Conservation (phyloP, 805 yeast species). For the Diddensiella transvaalensis region DNA sequence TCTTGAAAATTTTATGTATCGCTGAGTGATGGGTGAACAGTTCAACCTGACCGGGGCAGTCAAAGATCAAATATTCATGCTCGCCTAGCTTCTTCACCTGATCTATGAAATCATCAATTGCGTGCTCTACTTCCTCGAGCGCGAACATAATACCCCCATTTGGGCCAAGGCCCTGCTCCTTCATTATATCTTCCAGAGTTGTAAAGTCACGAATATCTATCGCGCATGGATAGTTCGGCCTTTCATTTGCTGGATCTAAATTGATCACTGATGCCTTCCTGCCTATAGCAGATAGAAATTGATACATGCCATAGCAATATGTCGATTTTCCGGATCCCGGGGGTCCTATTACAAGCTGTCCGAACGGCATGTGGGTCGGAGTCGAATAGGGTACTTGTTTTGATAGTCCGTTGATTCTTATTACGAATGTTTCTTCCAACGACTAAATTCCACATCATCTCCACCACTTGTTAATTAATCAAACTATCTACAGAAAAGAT, state of each 20-base stretch:
- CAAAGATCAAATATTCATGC: slow-evolving; percentile 69
- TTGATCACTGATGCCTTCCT: slow-evolving; percentile 80
- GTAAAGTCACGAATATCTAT: slow-evolving; percentile 76
- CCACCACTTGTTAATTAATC: neutral
- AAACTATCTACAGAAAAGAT: neutral
- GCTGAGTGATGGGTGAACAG: slow-evolving; percentile 87
- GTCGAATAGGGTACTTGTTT: too few relatives aligned
- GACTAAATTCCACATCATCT: neutral
- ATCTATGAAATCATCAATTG: slow-evolving; percentile 52
- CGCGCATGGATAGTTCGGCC: slow-evolving; percentile 63
- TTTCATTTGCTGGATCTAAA: slow-evolving; percentile 89
- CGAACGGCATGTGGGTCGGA: slow-evolving; percentile 41
- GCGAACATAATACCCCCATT: slow-evolving; percentile 91
- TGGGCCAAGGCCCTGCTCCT: slow-evolving; percentile 69
- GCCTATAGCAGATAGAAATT: slow-evolving; percentile 91
- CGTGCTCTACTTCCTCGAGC: slow-evolving; percentile 57
- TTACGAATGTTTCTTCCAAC: neutral
- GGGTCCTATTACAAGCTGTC: slow-evolving; percentile 94
- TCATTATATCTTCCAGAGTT: slow-evolving; percentile 75
- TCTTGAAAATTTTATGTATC: slow-evolving; percentile 61
- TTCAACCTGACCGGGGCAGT: slow-evolving; percentile 96
- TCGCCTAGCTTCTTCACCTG: slow-evolving; percentile 55
- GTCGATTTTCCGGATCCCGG: slow-evolving; percentile 98
- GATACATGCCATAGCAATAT: slow-evolving; percentile 85
- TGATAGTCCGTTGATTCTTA: neutral